Base-by-base conservation (phyloP, 306 rosid species). In the Gillenia trifoliata region DNA sequence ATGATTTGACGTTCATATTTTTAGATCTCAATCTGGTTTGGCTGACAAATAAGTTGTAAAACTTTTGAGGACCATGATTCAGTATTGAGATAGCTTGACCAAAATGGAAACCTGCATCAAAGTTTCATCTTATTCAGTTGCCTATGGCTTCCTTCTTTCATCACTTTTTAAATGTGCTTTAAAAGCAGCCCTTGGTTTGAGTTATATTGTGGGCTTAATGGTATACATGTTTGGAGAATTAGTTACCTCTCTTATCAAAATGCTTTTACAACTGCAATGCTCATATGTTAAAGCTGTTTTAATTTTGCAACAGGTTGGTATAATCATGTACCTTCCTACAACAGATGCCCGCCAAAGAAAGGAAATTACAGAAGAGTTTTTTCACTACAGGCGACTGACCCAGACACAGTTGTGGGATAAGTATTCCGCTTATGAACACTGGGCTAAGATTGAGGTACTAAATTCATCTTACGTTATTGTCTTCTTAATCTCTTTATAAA, bases 301-400 rank as follows among this genome's bases (percentile, higher is more conserved):
- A 59, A 52, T 64, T 66, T 50, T 81, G 74, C 82, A 81, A 83
- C 87, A 94, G 99, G 96, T 94, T 66, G 99, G 99, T 75, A 89
- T 94, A 75, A 92, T 94, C 86, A 92, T 94, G 97, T 94, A 94
- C 87, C 96, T 94, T 81, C 99, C 99, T 36, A 94, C 96, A 36
- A 66, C 71, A 67, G 97, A 92, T 77, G 84, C 91, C 45, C 97
- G 93, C 66, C 97, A 92, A 79, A 86, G 97, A 75, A 94, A 92
- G 83, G 91, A 92, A 63, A 94, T 94, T 76, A 94, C 95, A 4
- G 97, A 94, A 49, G 95, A 94, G 83, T 94, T 94, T 88, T 94
- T 94, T 72, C 96, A 90, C 83, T 92, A 88, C 77, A 83, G 97
- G 72, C 89, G 72, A 74, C 80, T 90, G 79, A 87, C 92, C 60